Evolutionary conservation across 306 rosid genomes (phyloP).

Genomic region (Geum urbanum): DNA sequence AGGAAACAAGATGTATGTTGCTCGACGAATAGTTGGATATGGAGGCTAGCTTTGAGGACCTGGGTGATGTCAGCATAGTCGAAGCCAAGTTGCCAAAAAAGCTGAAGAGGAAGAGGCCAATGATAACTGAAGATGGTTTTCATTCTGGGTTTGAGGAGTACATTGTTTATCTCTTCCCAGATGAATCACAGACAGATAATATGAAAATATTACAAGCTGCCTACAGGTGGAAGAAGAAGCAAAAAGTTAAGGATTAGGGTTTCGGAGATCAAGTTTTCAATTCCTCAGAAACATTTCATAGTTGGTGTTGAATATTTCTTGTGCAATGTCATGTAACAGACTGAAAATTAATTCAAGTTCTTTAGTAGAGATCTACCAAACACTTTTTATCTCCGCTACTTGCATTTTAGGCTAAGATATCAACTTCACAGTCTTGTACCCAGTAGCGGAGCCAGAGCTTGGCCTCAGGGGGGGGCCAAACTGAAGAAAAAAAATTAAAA

Average conservation of each 20-base stretch:
- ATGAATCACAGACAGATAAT: background rate
- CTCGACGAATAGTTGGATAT: background rate
- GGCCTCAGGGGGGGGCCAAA: no score
- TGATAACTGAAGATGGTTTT: background rate
- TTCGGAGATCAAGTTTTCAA: no score
- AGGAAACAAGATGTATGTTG: background rate
- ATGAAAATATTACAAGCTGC: background rate
- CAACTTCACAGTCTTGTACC: no score
- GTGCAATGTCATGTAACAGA: no score
- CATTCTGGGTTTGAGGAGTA: background rate
- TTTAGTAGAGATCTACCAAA: no score
- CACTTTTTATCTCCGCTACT: no score
- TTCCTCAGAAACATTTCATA: no score
- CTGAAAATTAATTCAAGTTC: no score
- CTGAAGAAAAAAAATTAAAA: no score
- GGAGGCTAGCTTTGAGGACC: background rate
- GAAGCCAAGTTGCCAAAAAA: conserved; percentile 74
- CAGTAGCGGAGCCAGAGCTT: no score
- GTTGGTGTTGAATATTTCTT: no score
- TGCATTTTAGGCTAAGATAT: no score
- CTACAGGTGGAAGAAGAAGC: background rate
- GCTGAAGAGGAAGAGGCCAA: conserved; percentile 58
- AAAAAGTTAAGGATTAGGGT: background rate
- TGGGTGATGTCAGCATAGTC: background rate
- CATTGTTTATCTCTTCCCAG: background rate